A percentile compares a stretch with the other conserved stretches of the same genome.
Conservation (phyloP, 2,329 filamentous ascomycete species). For the Davidsoniella eucalypti region DNA sequence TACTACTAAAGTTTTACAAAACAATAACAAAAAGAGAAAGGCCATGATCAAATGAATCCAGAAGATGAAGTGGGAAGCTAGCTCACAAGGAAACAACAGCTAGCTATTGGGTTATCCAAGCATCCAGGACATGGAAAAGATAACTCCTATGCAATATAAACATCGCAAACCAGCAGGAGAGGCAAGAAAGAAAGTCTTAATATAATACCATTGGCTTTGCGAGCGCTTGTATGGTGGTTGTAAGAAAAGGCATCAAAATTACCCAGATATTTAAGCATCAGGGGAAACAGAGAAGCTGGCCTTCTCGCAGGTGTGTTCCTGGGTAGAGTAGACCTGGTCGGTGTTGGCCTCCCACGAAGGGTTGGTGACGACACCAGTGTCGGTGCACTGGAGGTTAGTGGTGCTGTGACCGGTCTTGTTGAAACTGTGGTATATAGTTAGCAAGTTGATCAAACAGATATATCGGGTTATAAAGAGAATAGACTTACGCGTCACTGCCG, state of each 20-base stretch:
- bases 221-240: not conserved
- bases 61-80: too few species aligned
- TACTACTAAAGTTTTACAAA: too few species aligned
- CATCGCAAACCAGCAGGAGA: not conserved
- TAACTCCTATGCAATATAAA: too few species aligned
- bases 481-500: too few species aligned
- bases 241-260: not conserved
- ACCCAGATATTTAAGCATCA: not conserved
- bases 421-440: not conserved
- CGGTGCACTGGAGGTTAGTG: not conserved
- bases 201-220: too few species aligned
- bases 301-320: constrained; percentile 17
- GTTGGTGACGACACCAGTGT: constrained; percentile 15
- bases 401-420: constrained; percentile 2
- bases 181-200: not conserved
- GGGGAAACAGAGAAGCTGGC: not conserved
- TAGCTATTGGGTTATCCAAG: too few species aligned
- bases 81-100: too few species aligned
- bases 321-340: constrained; percentile 21
- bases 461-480: too few species aligned
- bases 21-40: too few species aligned
- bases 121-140: too few species aligned
- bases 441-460: not conserved
- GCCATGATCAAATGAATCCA: too few species aligned
- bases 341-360: constrained; percentile 12